A percentile compares a stretch with the other conserved stretches of the same genome.
Evolutionary conservation across 1,139 yeast genomes (phyloP).

Genomic region (Blastobotrys buckinghamii): DNA sequence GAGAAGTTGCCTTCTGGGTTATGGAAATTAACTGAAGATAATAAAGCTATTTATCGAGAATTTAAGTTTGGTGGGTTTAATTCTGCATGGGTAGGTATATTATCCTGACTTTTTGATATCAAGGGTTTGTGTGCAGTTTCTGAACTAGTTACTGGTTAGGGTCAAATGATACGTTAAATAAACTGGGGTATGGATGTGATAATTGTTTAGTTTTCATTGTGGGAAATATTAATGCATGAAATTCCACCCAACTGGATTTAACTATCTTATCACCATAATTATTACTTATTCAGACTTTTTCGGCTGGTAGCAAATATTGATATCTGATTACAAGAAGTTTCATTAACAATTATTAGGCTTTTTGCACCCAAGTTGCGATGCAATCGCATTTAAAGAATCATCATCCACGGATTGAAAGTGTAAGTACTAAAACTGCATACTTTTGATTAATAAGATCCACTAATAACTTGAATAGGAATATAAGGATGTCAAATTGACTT

Average conservation of each 20-base stretch:
- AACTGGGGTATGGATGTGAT: too few species aligned
- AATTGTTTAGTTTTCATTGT: neutral
- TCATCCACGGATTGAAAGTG: conserved; percentile 47
- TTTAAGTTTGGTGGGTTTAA: conserved; percentile 19
- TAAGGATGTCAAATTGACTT: conserved; percentile 49
- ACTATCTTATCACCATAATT: too few species aligned
- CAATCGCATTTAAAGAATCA: conserved; percentile 58
- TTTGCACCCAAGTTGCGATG: conserved; percentile 56
- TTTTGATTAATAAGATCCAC: too few species aligned
- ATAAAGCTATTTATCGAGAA: conserved; percentile 7
- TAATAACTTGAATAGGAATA: conserved; percentile 36
- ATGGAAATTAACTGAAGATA: conserved; percentile 4
- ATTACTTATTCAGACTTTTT: too few species aligned
- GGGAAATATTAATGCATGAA: neutral
- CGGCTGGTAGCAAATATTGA: too few species aligned
- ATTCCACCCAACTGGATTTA: too few species aligned
- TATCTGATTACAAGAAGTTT: too few species aligned
- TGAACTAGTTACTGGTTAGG: too few species aligned
- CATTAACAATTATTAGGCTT: conserved; percentile 34
- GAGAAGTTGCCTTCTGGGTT: neutral
- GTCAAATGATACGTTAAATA: too few species aligned
- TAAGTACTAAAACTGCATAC: conserved; percentile 12
- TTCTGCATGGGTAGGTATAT: conserved; percentile 25
- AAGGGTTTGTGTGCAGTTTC: too few species aligned
- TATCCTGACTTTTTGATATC: neutral